Conservation (phyloP, 2,329 filamentous ascomycete genomes). For the Lachnellula subtilissima region DNA sequence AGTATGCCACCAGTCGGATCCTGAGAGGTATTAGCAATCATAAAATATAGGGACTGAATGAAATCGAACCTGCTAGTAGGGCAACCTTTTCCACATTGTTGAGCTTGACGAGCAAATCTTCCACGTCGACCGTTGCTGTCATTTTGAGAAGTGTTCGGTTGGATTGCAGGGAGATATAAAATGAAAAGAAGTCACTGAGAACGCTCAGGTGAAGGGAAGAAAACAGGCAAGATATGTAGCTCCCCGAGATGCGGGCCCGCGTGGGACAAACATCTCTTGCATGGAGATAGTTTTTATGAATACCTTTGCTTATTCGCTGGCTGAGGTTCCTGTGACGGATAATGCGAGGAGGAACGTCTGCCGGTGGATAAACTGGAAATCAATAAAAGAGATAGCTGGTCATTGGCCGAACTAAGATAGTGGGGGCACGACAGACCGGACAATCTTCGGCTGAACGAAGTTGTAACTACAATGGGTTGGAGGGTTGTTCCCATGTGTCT, state of each 20-base stretch:
- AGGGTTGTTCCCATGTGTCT: too few relatives aligned
- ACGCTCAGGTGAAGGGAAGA: background rate
- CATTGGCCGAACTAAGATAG: background rate
- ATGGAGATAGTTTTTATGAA: too few relatives aligned
- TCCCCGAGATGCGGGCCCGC: background rate
- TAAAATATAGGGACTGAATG: background rate
- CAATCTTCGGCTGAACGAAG: too few relatives aligned
- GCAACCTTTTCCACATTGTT: constrained; percentile 49
- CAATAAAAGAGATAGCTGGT: too few relatives aligned
- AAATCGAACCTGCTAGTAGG: constrained; percentile 42
- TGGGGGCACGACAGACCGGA: too few relatives aligned
- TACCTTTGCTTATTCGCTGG: background rate
- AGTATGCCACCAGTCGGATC: constrained; percentile 31
- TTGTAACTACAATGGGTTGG: too few relatives aligned
- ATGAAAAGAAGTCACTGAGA: background rate
- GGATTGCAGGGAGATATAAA: background rate
- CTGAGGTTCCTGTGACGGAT: background rate
- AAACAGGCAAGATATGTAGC: background rate
- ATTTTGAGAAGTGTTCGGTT: constrained; percentile 3
- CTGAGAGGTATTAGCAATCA: constrained; percentile 18
- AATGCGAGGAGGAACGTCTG: background rate
- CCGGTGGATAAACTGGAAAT: too few relatives aligned
- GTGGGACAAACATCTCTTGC: background rate
- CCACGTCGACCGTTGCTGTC: constrained; percentile 51
- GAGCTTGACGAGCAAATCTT: constrained; percentile 50